These are phyloP conservation scores for Pyrenophora seminiperda DNA, from an alignment of 2,329 filamentous ascomycete species.

Conservation along the genomic window DNA sequence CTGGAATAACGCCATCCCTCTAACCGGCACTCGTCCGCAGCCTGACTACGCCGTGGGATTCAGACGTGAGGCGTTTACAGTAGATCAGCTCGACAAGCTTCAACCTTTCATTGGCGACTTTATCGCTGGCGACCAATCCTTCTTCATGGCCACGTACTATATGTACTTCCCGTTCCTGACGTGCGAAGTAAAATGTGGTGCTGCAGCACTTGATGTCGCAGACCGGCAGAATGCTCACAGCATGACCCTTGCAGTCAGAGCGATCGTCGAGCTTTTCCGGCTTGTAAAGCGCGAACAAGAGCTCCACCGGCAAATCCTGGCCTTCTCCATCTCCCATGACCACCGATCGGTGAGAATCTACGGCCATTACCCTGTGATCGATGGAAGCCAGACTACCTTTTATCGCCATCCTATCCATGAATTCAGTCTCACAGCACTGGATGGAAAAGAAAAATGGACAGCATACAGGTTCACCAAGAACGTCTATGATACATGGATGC, in stretches of 20 bases:
- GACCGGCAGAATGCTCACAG: conserved; percentile 37
- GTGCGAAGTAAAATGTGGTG: conserved; percentile 56
- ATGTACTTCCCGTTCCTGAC: conserved; percentile 60
- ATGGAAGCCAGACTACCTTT: conserved; percentile 17
- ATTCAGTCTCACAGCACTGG: no score
- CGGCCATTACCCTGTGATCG: conserved; percentile 24
- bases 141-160: conserved; percentile 53
- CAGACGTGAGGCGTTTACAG: conserved; percentile 50
- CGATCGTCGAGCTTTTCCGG: conserved; percentile 28
- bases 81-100: conserved; percentile 52
- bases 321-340: conserved; percentile 29
- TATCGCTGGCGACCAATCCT: conserved; percentile 40
- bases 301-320: conserved; percentile 27
- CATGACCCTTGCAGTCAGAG: conserved; percentile 26
- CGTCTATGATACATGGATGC: no score
- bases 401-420: conserved; percentile 15
- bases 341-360: conserved; percentile 24
- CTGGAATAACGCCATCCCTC: conserved; percentile 52
- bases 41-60: conserved; percentile 55
- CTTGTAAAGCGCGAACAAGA: conserved; percentile 23
- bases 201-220: conserved; percentile 39
- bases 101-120: conserved; percentile 29
- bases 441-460: no score
- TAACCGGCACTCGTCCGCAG: conserved; percentile 52
- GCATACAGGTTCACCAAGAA: no score